Base-by-base conservation (phyloP, 2,329 filamentous ascomycete species). In the Hortaea werneckii region DNA sequence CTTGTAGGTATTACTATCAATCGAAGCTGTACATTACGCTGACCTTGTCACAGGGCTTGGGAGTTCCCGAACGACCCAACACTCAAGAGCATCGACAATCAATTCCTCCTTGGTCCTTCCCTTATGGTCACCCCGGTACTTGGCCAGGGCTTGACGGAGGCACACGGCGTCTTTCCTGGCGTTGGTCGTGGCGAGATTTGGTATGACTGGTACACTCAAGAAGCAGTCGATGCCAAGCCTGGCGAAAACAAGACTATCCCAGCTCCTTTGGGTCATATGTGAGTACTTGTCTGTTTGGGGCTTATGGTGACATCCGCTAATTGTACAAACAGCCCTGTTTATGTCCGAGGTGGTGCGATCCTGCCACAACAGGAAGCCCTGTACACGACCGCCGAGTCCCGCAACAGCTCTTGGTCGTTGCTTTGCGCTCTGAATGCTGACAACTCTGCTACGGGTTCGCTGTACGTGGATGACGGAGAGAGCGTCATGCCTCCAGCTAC, bases 131-230 rank as follows among this genome's bases (percentile, higher is more conserved):
- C 78, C 0, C 84, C 84, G 0, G 82, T 83, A 0, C 73, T 87
- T 1, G 75, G 72, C 3, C 79, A 80, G 51, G 79, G 77, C 6
- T 76, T 76, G 12, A 75, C 67, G 0, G 74, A 71, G 1, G 82
- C 86, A 6, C 67, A 77, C 27, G 83, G 80, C 28, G 76, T 86
- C 3, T 87, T 88, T 62, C 84, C 84, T 0, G 83, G 83, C 5
- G 63, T 79, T 1, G 71, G 72, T 1, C 64, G 73, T 1, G 79
- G 70, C 26, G 76, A 78, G 37, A 62, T 79, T 2, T 89, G 83
- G 80, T 89, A 87, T 56, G 84, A 89, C 61, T 89, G 83, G 83
- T 87, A 87, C 63, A 83, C 75, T n/a, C 76, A 79, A 42, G 72
- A 71, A 0, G 70, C 70, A 0, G 68, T 86, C 3, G 57, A 68